phyloP scores from a whole-genome alignment of 495 filamentous ascomycete genomes.

The Penicillium cosmopolitanum region DNA sequence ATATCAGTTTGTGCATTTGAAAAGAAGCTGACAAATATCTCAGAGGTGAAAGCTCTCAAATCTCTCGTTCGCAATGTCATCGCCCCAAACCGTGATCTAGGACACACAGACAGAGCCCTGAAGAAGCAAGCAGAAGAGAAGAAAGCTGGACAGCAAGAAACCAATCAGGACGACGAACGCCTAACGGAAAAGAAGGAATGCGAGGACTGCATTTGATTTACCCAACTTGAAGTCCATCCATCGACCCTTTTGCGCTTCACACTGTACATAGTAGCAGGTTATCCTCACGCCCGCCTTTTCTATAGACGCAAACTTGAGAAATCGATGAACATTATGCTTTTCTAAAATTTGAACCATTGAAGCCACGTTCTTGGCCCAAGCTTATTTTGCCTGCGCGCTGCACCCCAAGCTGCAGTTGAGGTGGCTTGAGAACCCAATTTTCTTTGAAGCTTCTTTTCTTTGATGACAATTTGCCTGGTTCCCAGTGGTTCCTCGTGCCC shows the following conservation, averaged over 20 bases:
- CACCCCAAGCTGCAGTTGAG: neutral
- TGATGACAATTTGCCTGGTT: constrained; percentile 3
- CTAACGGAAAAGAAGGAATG: constrained; percentile 32
- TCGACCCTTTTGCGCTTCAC: neutral
- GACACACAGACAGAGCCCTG: constrained; percentile 73
- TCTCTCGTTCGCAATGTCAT: constrained; percentile 82
- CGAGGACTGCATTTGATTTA: constrained; percentile 50
- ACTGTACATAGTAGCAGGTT: neutral
- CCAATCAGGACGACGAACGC: constrained; percentile 7
- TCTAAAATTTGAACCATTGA: neutral
- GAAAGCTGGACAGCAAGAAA: constrained; percentile 10
- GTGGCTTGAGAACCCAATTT: neutral
- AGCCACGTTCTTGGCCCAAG: neutral
- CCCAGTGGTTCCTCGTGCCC: neutral
- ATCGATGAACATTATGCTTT: neutral
- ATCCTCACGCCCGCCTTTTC: no score
- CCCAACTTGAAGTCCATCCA: neutral
- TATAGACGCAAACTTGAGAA: no score
- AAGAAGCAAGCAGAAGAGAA: constrained; percentile 29
- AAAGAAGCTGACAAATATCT: neutral
- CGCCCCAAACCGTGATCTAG: constrained; percentile 74
- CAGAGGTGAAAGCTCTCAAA: constrained; percentile 89
- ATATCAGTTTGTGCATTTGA: neutral
- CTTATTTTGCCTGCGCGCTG: neutral
- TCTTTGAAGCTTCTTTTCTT: neutral